Evolutionary conservation across 148 eudicot species (phyloP).

Genomic region (Agrostemma githago): DNA sequence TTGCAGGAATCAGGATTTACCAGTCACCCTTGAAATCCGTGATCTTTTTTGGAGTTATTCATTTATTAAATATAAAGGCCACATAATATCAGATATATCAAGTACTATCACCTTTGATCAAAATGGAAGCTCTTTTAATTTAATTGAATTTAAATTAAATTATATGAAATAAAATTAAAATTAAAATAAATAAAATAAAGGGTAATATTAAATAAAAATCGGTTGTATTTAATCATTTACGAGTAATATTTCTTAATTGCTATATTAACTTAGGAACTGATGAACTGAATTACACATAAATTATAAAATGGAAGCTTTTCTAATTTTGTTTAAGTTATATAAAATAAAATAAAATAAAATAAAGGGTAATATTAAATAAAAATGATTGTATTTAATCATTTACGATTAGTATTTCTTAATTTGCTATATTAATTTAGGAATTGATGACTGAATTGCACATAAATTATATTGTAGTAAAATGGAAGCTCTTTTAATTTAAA

Average conservation of each 20-base stretch:
- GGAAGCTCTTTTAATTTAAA: not conserved
- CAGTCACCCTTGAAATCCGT: conserved; percentile 42
- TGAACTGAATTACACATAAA: too few relatives aligned
- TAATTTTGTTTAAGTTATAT: not conserved
- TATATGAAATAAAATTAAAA: too few relatives aligned
- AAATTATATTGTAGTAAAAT: too few relatives aligned
- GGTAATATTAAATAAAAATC: too few relatives aligned
- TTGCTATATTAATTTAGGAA: not conserved
- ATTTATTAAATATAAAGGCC: conserved; percentile 20
- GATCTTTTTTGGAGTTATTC: conserved; percentile 40
- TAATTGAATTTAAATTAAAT: not conserved
- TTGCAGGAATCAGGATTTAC: conserved; percentile 36
- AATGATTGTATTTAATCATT: too few relatives aligned
- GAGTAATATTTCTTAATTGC: not conserved
- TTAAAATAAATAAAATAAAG: too few relatives aligned
- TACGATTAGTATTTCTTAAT: not conserved
- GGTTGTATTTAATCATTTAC: too few relatives aligned
- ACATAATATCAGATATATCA: conserved; percentile 18
- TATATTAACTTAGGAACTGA: not conserved
- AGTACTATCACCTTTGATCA: conserved; percentile 11
- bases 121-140: not conserved
- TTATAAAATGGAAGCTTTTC: not conserved
- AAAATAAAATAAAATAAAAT: too few relatives aligned
- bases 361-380: too few relatives aligned
- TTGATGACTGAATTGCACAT: too few relatives aligned